Evolutionary conservation across 768 basidiomycete species (phyloP).

Genomic region (Exidia glandulosa): DNA sequence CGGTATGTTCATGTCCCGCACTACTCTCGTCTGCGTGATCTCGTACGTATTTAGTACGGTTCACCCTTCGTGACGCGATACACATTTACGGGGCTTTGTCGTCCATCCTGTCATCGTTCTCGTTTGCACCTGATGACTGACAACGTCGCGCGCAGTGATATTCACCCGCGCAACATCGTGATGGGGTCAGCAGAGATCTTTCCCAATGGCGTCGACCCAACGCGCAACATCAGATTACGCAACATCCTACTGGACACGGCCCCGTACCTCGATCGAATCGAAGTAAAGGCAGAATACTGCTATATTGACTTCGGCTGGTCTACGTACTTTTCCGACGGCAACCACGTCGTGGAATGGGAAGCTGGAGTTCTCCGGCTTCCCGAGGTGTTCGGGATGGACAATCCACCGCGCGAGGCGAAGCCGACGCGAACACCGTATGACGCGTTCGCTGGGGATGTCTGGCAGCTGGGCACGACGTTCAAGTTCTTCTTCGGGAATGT

Average conservation of each 20-base stretch:
- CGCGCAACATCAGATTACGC: background rate
- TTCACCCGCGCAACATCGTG: background rate
- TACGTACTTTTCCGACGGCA: background rate
- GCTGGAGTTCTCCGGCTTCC: background rate
- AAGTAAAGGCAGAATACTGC: background rate
- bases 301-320: background rate
- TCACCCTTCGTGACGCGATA: too few species aligned
- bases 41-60: too few species aligned
- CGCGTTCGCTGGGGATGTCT: background rate
- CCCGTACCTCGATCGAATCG: background rate
- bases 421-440: background rate
- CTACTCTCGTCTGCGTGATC: too few species aligned
- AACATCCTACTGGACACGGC: background rate
- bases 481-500: background rate
- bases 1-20: too few species aligned
- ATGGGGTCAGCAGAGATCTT: background rate
- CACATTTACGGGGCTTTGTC: too few species aligned
- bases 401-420: background rate
- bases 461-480: background rate
- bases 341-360: background rate
- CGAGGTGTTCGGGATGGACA: background rate
- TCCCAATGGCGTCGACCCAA: background rate
- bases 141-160: too few species aligned
- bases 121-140: too few species aligned
- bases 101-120: too few species aligned